phyloP scores from a whole-genome alignment of 2,329 filamentous ascomycete genomes.

The Colletotrichum salicis region DNA sequence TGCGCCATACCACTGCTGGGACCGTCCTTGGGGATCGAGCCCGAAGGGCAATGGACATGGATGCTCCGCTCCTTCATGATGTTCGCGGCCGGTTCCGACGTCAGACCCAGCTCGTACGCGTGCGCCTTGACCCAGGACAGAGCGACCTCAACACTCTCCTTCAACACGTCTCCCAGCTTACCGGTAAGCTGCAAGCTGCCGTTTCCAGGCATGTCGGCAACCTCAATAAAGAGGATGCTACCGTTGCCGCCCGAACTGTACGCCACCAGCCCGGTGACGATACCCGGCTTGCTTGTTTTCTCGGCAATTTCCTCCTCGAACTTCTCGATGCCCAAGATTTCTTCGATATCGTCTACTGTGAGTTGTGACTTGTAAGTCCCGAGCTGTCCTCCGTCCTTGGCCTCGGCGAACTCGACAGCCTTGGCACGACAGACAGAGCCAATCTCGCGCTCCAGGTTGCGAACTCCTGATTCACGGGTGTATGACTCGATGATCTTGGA shows the following conservation, averaged over 20 bases:
- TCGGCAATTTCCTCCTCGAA: conserved; percentile 97
- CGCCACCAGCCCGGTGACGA: conserved; percentile 95
- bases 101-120: conserved; percentile 88
- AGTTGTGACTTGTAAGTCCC: conserved; percentile 79
- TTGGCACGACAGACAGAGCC: conserved; percentile 94
- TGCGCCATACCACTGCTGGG: conserved; percentile 90
- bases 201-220: conserved; percentile 94
- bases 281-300: conserved; percentile 82
- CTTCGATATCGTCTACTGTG: conserved; percentile 83
- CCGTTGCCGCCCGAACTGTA: conserved; percentile 94
- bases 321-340: conserved; percentile 90
- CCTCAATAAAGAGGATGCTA: conserved; percentile 97
- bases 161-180: conserved; percentile 94
- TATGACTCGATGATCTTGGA: conserved; percentile 97
- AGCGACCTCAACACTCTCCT: conserved; percentile 96
- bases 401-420: conserved; percentile 93
- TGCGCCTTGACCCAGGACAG: conserved; percentile 97
- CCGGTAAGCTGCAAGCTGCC: conserved; percentile 95
- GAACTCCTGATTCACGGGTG: conserved; percentile 94
- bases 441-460: conserved; percentile 95
- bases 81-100: conserved; percentile 82
- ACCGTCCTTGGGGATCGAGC: conserved; percentile 94
- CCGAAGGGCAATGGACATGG: conserved; percentile 95
- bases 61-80: conserved; percentile 96
- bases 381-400: conserved; percentile 77